These are phyloP conservation scores for Trichoderma endophyticum DNA, from an alignment of 2,329 filamentous ascomycete species.

Conservation along the genomic window DNA sequence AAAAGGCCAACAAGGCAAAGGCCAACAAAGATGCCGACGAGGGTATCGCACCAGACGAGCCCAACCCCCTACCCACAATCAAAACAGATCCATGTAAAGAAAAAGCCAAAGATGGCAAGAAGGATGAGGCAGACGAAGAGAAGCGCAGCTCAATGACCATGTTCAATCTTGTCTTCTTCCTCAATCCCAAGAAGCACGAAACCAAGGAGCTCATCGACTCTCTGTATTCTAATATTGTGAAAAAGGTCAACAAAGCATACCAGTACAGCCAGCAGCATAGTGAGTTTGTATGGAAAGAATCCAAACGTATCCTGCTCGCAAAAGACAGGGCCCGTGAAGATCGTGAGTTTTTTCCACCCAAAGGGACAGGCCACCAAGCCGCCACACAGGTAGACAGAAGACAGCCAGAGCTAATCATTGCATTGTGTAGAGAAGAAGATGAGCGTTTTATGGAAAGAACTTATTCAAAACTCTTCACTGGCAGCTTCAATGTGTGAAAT, in stretches of 20 bases:
- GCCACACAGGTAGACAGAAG: neutral
- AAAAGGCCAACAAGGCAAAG: conserved; percentile 45
- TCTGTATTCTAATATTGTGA: conserved; percentile 82
- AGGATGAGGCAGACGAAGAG: conserved; percentile 53
- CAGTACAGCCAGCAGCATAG: conserved; percentile 89
- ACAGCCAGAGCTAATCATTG: neutral
- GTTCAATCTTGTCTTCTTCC: conserved; percentile 95
- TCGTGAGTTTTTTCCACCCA: conserved; percentile 40
- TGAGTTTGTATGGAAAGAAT: conserved; percentile 89
- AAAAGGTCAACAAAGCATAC: conserved; percentile 87
- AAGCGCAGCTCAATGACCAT: conserved; percentile 79
- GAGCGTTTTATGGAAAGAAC: conserved; percentile 65
- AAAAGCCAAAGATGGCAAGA: conserved; percentile 37
- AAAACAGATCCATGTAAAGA: conserved; percentile 1
- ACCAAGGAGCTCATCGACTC: conserved; percentile 70
- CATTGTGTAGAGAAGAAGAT: conserved; percentile 51
- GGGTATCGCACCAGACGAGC: conserved; percentile 28
- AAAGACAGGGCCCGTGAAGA: conserved; percentile 79
- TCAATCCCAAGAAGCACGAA: conserved; percentile 76
- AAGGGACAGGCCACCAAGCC: neutral
- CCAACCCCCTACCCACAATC: conserved; percentile 8
- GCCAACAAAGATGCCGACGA: conserved; percentile 37
- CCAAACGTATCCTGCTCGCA: conserved; percentile 73
- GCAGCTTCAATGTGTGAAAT: conserved; percentile 80
- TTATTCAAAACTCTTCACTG: conserved; percentile 69